Evolutionary conservation across 257 asterid genomes (phyloP), one percentile per base, ranked within the genome.

Genomic region (Capsicum chinense): DNA sequence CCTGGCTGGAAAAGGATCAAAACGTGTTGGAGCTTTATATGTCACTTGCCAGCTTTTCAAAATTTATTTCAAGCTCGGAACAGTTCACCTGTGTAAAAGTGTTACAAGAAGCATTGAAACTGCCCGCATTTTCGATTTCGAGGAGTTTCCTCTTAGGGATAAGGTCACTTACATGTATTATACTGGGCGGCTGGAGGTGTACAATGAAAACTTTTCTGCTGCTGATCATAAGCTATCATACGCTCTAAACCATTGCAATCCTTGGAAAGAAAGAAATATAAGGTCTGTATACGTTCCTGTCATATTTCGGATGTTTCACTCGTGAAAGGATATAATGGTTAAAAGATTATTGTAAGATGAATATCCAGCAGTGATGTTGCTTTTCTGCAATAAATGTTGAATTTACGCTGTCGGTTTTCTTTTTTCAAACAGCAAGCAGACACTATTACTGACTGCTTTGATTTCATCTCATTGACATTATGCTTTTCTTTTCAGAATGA

Each of bases 91-190:
- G 59, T 96, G 99, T 86, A 97, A 97, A 85, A 96, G 98, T 88
- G 98, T 96, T 73, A 96, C 95, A 83, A 88, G 99, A 88, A 96
- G 99, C 90, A 96, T 96, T 83, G 98, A 96, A 86, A 96, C 98
- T 54, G 98, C 99, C 78, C 90, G 93, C 83, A 92, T 94, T 85
- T 96, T 96, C 70, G 98, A 96, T 87, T 96, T 96, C 54, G 98
- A 96, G 91, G 99, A 96, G 92, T 95, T 94, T 64, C 98, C 98
- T 7, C 92, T 90, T 44, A 89, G 97, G 93, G 99, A 95, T 87
- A 95, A 93, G 92, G 98, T 94, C 87, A 94, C 99, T 13, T 94
- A 96, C 93, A 96, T 96, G 98, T 96, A 96, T 88, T 96, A 96
- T 88, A 96, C 99, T 82, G 99, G 99, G 81, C 95, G 98, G 64